Evolutionary conservation across 2,329 filamentous ascomycete genomes (phyloP).

Genomic region (Cercospora beticola): DNA sequence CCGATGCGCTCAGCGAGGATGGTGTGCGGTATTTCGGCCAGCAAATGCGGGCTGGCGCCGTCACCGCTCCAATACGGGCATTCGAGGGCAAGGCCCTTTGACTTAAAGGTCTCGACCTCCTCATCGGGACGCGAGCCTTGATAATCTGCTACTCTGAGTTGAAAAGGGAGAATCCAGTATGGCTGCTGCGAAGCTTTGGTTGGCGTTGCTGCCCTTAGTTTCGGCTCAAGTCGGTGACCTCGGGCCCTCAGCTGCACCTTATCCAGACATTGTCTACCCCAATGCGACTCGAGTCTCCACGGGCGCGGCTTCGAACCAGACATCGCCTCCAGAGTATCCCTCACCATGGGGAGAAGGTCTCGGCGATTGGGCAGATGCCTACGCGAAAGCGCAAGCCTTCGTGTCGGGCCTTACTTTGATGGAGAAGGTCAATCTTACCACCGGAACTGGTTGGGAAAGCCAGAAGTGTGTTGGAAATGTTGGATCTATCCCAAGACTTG

Average conservation of each 20-base stretch:
- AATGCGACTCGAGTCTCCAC: not conserved
- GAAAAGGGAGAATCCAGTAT: not conserved
- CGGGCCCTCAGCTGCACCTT: not conserved
- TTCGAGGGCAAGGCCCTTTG: not conserved
- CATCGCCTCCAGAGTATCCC: not conserved
- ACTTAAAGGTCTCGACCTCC: not conserved
- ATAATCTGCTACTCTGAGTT: not conserved
- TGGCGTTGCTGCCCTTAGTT: not conserved
- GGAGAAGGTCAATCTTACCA: conserved; percentile 45
- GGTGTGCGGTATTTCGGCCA: not conserved
- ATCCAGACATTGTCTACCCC: not conserved
- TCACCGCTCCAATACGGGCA: not conserved
- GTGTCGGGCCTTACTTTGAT: conserved; percentile 40
- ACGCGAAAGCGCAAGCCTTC: conserved; percentile 41
- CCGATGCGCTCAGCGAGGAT: not conserved
- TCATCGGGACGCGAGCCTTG: not conserved
- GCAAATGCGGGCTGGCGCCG: not conserved
- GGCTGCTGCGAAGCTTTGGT: not conserved
- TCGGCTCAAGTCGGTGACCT: not conserved
- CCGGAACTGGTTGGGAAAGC: conserved; percentile 47
- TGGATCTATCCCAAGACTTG: conserved; percentile 42
- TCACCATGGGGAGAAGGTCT: conserved; percentile 45
- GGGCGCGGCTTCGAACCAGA: not conserved
- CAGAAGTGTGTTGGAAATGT: conserved; percentile 56
- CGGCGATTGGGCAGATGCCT: conserved; percentile 41